phyloP scores from a whole-genome alignment of 352 stramenopile genomes.

The Aphanomyces astaci region DNA sequence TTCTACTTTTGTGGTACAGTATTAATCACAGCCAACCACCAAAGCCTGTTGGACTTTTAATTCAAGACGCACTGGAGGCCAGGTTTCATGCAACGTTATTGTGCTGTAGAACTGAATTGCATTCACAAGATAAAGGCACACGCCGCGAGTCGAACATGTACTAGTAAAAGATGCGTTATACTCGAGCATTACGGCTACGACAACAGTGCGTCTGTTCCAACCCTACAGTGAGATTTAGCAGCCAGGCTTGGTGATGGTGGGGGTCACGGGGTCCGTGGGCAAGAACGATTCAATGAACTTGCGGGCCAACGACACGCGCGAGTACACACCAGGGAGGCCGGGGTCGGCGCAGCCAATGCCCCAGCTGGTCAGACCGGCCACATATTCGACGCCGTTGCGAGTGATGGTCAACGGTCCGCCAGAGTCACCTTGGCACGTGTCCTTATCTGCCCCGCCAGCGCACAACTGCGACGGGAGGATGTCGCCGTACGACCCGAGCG shows the following conservation, averaged over 20 bases:
- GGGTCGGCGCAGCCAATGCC: constrained; percentile 18
- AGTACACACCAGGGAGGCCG: constrained; percentile 17
- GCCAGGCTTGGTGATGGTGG: not conserved
- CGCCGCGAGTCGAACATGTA: too few species aligned
- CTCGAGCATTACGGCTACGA: too few species aligned
- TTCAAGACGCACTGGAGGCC: too few species aligned
- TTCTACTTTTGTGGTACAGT: too few species aligned
- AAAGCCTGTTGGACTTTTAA: too few species aligned
- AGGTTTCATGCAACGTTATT: too few species aligned
- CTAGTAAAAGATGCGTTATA: too few species aligned
- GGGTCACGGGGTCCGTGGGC: not conserved
- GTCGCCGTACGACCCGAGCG: constrained; percentile 10
- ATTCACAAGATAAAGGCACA: too few species aligned
- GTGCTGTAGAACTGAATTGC: too few species aligned
- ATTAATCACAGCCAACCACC: too few species aligned
- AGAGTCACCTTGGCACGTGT: constrained; percentile 28
- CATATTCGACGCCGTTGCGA: constrained; percentile 13
- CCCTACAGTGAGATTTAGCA: too few species aligned
- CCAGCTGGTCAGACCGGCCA: constrained; percentile 28
- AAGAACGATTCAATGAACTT: constrained; percentile 15
- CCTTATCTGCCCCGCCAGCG: constrained; percentile 29
- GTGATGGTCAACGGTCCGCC: constrained; percentile 25
- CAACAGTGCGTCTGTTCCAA: too few species aligned
- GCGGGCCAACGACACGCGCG: not conserved
- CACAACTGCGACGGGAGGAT: constrained; percentile 47